phyloP scores from a whole-genome alignment of 2,329 filamentous ascomycete genomes.

The Hortaea werneckii region DNA sequence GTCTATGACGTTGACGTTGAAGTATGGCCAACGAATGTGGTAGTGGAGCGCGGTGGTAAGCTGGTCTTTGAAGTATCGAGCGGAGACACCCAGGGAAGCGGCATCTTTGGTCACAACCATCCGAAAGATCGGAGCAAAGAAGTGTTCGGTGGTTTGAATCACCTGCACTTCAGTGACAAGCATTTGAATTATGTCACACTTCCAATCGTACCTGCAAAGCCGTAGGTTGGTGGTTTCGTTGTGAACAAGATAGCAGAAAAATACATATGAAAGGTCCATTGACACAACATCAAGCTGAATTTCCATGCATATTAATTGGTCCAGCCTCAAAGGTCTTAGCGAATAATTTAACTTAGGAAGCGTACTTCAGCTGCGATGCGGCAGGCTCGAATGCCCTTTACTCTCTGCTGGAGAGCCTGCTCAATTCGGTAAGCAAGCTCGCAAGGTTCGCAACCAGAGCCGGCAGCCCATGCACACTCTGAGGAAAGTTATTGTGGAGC shows the following conservation, averaged over 20 bases:
- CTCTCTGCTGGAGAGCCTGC: constrained; percentile 10
- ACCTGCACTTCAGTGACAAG: constrained; percentile 42
- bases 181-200: constrained; percentile 43
- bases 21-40: constrained; percentile 55
- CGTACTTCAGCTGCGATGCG: too few relatives aligned
- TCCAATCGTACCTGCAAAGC: constrained; percentile 41
- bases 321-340: too few relatives aligned
- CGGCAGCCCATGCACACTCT: constrained; percentile 28
- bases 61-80: constrained; percentile 47
- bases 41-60: constrained; percentile 42
- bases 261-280: neutral
- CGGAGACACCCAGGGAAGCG: constrained; percentile 51
- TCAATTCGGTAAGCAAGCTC: constrained; percentile 48
- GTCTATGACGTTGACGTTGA: constrained; percentile 53
- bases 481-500: constrained; percentile 40
- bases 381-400: neutral
- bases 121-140: constrained; percentile 38
- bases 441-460: constrained; percentile 57
- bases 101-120: constrained; percentile 46
- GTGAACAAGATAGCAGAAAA: neutral
- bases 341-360: too few relatives aligned
- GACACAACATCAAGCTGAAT: too few relatives aligned
- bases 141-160: constrained; percentile 40
- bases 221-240: neutral
- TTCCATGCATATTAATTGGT: too few relatives aligned